Evolutionary conservation across 805 yeast species (phyloP).

Genomic region (Lipomyces japonicus): DNA sequence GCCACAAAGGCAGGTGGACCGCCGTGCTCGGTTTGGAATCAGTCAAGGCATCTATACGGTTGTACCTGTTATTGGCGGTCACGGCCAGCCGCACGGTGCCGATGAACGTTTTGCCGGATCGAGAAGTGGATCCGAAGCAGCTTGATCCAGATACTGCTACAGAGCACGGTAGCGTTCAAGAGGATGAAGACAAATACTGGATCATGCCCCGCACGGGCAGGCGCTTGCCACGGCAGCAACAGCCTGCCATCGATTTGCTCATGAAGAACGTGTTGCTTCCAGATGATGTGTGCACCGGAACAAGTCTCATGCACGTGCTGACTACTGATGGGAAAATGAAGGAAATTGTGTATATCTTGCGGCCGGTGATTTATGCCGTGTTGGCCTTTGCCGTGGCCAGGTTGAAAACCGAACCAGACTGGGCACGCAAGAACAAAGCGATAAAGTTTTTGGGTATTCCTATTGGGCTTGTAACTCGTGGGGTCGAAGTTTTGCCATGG

Average conservation of each 20-base stretch:
- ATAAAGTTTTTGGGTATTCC: too few relatives aligned
- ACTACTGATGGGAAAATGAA: slow-evolving; percentile 29
- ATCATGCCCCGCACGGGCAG: slow-evolving; percentile 31
- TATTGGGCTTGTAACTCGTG: not conserved
- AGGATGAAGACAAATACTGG: slow-evolving; percentile 9
- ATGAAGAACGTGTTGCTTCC: slow-evolving; percentile 32
- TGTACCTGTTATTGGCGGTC: slow-evolving; percentile 32
- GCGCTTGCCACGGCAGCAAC: slow-evolving; percentile 23
- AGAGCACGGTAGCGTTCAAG: not conserved
- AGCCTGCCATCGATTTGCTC: slow-evolving; percentile 30
- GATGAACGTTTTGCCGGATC: slow-evolving; percentile 36
- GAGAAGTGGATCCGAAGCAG: slow-evolving; percentile 38
- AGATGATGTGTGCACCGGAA: slow-evolving; percentile 38
- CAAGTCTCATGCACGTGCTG: slow-evolving; percentile 35
- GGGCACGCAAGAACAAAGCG: not conserved
- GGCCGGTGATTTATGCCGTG: slow-evolving; percentile 42
- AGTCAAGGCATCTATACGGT: slow-evolving; percentile 34
- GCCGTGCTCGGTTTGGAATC: slow-evolving; percentile 31
- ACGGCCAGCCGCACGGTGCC: slow-evolving; percentile 35
- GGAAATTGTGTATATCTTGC: slow-evolving; percentile 38
- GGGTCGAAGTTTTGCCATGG: slow-evolving; percentile 43
- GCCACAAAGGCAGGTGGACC: slow-evolving; percentile 34
- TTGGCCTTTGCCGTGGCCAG: slow-evolving; percentile 25
- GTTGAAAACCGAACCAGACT: not conserved
- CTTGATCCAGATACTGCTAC: slow-evolving; percentile 23